Percentiles rank a stretch among this genome's conserved stretches.
phyloP scores from a whole-genome alignment of 345 rosid genomes.

The Syzygium jambos region DNA sequence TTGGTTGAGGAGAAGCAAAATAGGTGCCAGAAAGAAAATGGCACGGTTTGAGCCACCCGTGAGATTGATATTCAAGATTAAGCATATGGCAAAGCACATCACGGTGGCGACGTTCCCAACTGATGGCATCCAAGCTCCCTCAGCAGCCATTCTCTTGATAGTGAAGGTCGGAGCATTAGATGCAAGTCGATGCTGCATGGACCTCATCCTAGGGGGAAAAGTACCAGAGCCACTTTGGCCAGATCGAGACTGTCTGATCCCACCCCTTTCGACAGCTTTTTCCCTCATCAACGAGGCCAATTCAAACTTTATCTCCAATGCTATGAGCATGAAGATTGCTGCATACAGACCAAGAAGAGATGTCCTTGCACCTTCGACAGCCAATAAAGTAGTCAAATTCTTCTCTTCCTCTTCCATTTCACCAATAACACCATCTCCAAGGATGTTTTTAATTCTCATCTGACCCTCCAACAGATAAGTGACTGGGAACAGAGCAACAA shows the following conservation, averaged over 20 bases:
- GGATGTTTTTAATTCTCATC: slow-evolving; percentile 66
- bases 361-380: slow-evolving; percentile 98
- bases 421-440: slow-evolving; percentile 38
- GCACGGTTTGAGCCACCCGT: slow-evolving; percentile 94
- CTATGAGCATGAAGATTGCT: slow-evolving; percentile 93
- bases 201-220: slow-evolving; percentile 73
- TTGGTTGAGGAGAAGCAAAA: slow-evolving; percentile 92
- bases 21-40: slow-evolving; percentile 93
- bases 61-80: slow-evolving; percentile 71
- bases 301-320: slow-evolving; percentile 87
- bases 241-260: slow-evolving; percentile 51
- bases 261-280: slow-evolving; percentile 65
- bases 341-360: slow-evolving; percentile 98
- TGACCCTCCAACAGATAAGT: slow-evolving; percentile 95
- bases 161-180: slow-evolving; percentile 64
- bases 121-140: slow-evolving; percentile 99
- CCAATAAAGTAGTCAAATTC: slow-evolving; percentile 69
- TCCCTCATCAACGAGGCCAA: slow-evolving; percentile 90
- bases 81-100: slow-evolving; percentile 95
- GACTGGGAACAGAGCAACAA: slow-evolving; percentile 94
- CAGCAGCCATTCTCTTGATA: slow-evolving; percentile 86
- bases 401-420: slow-evolving; percentile 71
- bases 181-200: slow-evolving; percentile 88
- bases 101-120: slow-evolving; percentile 91
- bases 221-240: slow-evolving; percentile 40